A percentile compares a stretch with the other conserved stretches of the same genome.
Evolutionary conservation across 768 basidiomycete genomes (phyloP).

Genomic region (Pholiota molesta): DNA sequence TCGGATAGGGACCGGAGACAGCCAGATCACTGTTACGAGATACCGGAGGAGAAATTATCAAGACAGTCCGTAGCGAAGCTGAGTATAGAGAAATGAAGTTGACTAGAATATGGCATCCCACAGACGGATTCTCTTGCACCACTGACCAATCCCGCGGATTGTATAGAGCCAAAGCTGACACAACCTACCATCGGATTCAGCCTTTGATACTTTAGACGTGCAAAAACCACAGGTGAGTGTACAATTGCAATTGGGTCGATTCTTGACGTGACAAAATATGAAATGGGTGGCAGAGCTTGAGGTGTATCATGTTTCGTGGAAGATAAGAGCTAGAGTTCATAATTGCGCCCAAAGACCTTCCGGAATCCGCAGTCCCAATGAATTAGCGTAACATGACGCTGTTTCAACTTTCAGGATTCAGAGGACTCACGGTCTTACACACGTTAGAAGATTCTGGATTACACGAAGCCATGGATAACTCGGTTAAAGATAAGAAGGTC

Average conservation of each 20-base stretch:
- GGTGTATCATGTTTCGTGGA: background rate
- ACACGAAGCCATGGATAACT: constrained; percentile 5
- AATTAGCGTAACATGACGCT: background rate
- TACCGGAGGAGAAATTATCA: constrained; percentile 28
- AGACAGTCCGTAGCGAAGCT: constrained; percentile 18
- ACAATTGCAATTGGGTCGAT: background rate
- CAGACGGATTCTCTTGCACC: background rate
- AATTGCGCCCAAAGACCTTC: background rate
- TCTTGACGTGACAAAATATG: background rate
- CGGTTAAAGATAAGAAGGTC: constrained; percentile 6
- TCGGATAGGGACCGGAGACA: constrained; percentile 9
- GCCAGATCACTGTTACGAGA: constrained; percentile 22
- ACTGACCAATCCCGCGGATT: constrained; percentile 4
- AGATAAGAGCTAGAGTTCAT: background rate
- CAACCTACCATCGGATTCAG: background rate
- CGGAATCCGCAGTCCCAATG: background rate
- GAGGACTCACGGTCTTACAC: constrained; percentile 1
- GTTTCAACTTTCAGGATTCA: background rate
- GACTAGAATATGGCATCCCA: constrained; percentile 1
- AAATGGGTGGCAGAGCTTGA: background rate
- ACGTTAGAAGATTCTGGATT: constrained; percentile 1
- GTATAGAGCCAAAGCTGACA: background rate
- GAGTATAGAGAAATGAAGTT: background rate
- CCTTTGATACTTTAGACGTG: background rate
- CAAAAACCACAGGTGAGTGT: background rate